Evolutionary conservation across 2,329 filamentous ascomycete species (phyloP), one percentile per base, ranked within the genome.

Genomic region (Sordariomycetes sp.): DNA sequence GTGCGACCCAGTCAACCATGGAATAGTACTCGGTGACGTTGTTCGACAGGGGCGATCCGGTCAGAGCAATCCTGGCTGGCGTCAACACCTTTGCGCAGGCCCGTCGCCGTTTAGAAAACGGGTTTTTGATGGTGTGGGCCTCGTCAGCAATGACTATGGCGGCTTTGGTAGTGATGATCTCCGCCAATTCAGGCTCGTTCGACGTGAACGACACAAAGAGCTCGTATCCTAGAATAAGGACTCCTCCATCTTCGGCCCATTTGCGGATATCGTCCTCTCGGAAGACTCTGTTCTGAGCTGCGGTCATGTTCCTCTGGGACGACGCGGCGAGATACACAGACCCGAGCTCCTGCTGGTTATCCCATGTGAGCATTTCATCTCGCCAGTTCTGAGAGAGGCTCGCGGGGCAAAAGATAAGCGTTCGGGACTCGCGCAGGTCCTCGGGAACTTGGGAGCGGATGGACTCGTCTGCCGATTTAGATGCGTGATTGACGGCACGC

Each of bases 1-100:
- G 88, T 1, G 89, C 86, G 55, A 94, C 84, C 90, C 90, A 96
- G 62, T 92, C 81, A 59, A 96, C 87, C 82, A 96, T 89, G n/a
- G 85, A 75, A 66, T 86, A 90, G 66, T 96, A 96, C 65, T 97
- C 92, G 32, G 80, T 75, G 0, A 96, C 83, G 56, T 90, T 88
- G 66, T 96, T 97, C 4, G 89, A 85, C 56, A 97, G 75, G 0
- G 92, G 92, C 0, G 91, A 93, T 0, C 91, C 92, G 0, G 91
- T 96, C 61, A 97, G 76, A 6, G 90, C 92, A 62, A 97, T 88
- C 12, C 91, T 84, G 60, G 79, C 86, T 58, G 75, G 81, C 0
- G 90, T 88, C 60, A 69, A 76, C 66, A 97, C 87, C 12, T 74
- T 69, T 1, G 74, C 73, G 22, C 85, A 81, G 6, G 80, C 76